Conservation (phyloP, 1,284 basidiomycete genomes). For the Boletellus deceptivus region DNA sequence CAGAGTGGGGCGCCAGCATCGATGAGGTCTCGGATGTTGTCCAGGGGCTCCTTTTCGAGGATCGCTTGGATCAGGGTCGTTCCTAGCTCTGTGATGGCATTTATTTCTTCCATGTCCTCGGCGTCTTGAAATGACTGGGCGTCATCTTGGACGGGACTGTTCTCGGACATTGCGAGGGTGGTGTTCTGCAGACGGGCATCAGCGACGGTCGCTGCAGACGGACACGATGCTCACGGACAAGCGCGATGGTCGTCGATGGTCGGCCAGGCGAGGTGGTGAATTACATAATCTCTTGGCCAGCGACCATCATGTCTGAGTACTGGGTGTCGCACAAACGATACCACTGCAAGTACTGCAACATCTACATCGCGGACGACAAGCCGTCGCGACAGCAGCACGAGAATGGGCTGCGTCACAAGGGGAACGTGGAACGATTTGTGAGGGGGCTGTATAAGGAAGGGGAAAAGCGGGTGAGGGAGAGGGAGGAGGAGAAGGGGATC, state of each 20-base stretch:
- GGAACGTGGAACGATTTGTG: slow-evolving; percentile 90
- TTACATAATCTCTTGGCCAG: slow-evolving; percentile 24
- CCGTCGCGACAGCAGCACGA: slow-evolving; percentile 94
- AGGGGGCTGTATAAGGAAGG: slow-evolving; percentile 92
- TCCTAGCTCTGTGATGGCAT: slow-evolving; percentile 50
- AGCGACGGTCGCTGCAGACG: background rate
- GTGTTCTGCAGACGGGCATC: background rate
- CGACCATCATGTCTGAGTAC: slow-evolving; percentile 68
- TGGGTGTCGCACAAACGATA: slow-evolving; percentile 86
- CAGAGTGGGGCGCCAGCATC: slow-evolving; percentile 83
- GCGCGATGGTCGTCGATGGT: background rate
- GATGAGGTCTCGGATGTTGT: slow-evolving; percentile 54
- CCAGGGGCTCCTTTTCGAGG: slow-evolving; percentile 48
- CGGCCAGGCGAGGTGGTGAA: background rate
- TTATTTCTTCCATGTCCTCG: slow-evolving; percentile 39
- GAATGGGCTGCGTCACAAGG: slow-evolving; percentile 90
- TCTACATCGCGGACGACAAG: slow-evolving; percentile 90
- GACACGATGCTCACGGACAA: background rate
- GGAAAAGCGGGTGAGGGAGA: slow-evolving; percentile 83
- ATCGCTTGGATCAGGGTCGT: slow-evolving; percentile 58
- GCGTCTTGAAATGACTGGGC: slow-evolving; percentile 18
- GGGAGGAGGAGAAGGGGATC: slow-evolving; percentile 82
- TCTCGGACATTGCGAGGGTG: slow-evolving; percentile 10
- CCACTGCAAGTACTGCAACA: slow-evolving; percentile 86
- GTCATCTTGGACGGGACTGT: slow-evolving; percentile 7